Base-by-base conservation (phyloP, 306 rosid species). In the Fragaria iinumae region DNA sequence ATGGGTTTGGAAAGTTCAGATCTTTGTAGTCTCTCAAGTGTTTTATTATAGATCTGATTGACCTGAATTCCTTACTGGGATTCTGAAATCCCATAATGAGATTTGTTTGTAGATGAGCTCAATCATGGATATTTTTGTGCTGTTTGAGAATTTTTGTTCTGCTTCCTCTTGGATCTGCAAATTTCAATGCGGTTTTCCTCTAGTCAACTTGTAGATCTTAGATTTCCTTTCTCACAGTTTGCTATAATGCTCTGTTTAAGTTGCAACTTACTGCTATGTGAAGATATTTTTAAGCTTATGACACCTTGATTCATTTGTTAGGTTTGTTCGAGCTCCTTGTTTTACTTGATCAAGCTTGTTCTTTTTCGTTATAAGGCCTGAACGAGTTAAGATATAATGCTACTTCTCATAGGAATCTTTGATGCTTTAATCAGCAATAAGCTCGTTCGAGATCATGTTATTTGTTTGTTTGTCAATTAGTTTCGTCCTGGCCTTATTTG, bases 1-100 rank as follows among this genome's bases (percentile, higher is more conserved):
- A 74, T 29, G 45, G 36, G 62, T 2, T 62, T 70, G 71, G 39
- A 17, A 66, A 16, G 48, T 38, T 20, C 80, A 75, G 91, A 86
- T 83, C 90, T 75, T 69, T 59, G 76, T 81, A 57, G 76, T 76
- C 50, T 81, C 52, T 57, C 50, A 45, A 45, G 65, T 13, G 67
- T 23, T 47, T 74, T 53, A 11, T 62, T 67, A 64, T 76, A 78
- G 90, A 86, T 87, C 88, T 89, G 86, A 69, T 64, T 21, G 69
- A 1, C 0, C 18, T 50, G 38, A 52, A 25, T 77, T 75, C 27
- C 38, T 69, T 64, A 4, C 2, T 20, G 63, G 38, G 75, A 56
- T 39, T 80, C 73, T 63, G 45, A 76, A 79, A 59, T 75, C 2
- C n/a, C 12, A 16, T 60, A 5, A 47, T 82, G 78, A 65, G 67